These are phyloP conservation scores for Podospora anserina DNA, from an alignment of 495 filamentous ascomycete species.

Conservation along the genomic window DNA sequence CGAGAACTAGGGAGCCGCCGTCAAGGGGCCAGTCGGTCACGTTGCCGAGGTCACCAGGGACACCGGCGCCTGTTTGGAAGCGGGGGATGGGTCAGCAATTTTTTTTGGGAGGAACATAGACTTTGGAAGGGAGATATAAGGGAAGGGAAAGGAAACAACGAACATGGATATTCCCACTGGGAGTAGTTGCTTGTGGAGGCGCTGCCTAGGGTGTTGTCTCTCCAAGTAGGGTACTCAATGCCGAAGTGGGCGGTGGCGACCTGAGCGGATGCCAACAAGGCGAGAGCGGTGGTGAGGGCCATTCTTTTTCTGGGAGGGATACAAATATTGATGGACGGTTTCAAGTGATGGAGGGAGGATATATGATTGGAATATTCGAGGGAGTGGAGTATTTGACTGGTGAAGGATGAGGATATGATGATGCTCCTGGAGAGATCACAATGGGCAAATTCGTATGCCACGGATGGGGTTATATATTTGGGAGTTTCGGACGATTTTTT, in stretches of 20 bases:
- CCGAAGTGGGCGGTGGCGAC: slow-evolving; percentile 56
- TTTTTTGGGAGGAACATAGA: slow-evolving; percentile 1
- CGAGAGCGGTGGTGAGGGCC: slow-evolving; percentile 27
- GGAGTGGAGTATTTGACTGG: not conserved
- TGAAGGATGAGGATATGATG: not conserved
- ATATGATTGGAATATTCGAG: not conserved
- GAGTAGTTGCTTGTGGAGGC: slow-evolving; percentile 32
- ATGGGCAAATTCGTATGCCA: not conserved
- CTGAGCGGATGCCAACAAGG: slow-evolving; percentile 33
- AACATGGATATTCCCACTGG: slow-evolving; percentile 61
- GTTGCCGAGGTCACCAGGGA: slow-evolving; percentile 49
- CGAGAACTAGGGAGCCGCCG: slow-evolving; percentile 53
- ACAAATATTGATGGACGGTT: not conserved
- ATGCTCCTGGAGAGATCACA: not conserved
- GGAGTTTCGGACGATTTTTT: not conserved
- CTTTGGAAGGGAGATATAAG: not conserved
- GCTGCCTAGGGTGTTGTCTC: slow-evolving; percentile 47
- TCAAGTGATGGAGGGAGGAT: not conserved
- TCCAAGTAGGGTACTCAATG: slow-evolving; percentile 56
- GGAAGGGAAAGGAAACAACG: slow-evolving; percentile 14
- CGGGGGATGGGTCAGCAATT: not conserved
- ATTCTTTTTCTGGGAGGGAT: slow-evolving; percentile 28
- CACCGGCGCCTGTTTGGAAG: slow-evolving; percentile 48
- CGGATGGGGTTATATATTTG: not conserved
- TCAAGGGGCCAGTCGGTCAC: slow-evolving; percentile 59